A percentile compares a stretch with the other conserved stretches of the same genome.
Evolutionary conservation across 495 filamentous ascomycete species (phyloP).

Genomic region (Emericellopsis terricola): DNA sequence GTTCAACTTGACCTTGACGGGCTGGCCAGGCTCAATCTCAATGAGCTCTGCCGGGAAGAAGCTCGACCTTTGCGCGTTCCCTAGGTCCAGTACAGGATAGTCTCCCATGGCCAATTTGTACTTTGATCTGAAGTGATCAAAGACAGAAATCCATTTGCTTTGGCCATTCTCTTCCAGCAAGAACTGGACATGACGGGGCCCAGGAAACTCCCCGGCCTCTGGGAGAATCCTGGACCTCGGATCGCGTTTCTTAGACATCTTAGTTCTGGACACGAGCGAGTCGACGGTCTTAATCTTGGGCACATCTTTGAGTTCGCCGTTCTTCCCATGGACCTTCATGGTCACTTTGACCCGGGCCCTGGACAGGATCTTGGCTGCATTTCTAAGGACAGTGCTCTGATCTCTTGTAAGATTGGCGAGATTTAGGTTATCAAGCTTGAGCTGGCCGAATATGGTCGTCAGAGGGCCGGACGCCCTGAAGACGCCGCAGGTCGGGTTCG

Average conservation of each 20-base stretch:
- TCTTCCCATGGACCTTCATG: conserved; percentile 18
- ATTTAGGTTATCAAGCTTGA: neutral
- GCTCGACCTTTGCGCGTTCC: conserved; percentile 33
- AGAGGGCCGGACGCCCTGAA: conserved; percentile 17
- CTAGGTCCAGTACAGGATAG: conserved; percentile 52
- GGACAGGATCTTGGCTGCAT: conserved; percentile 20
- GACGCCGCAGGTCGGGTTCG: conserved; percentile 30
- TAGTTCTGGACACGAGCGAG: conserved; percentile 19
- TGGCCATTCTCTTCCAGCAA: conserved; percentile 2
- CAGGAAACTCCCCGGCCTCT: conserved; percentile 1
- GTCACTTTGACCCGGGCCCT: conserved; percentile 22
- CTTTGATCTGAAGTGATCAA: conserved; percentile 13
- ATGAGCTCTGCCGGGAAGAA: conserved; percentile 55
- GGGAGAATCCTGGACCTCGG: neutral
- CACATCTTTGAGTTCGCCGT: conserved; percentile 15
- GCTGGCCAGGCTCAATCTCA: conserved; percentile 46
- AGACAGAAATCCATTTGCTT: conserved; percentile 10
- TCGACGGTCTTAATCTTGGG: conserved; percentile 24
- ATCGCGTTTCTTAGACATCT: conserved; percentile 6
- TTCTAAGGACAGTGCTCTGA: conserved; percentile 7
- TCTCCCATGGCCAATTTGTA: conserved; percentile 4
- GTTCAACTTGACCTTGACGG: conserved; percentile 33
- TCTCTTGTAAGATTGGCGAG: neutral
- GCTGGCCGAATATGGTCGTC: conserved; percentile 6
- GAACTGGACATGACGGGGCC: conserved; percentile 8